phyloP scores from a whole-genome alignment of 495 filamentous ascomycete genomes.

The Aspergillus mulundensis region DNA sequence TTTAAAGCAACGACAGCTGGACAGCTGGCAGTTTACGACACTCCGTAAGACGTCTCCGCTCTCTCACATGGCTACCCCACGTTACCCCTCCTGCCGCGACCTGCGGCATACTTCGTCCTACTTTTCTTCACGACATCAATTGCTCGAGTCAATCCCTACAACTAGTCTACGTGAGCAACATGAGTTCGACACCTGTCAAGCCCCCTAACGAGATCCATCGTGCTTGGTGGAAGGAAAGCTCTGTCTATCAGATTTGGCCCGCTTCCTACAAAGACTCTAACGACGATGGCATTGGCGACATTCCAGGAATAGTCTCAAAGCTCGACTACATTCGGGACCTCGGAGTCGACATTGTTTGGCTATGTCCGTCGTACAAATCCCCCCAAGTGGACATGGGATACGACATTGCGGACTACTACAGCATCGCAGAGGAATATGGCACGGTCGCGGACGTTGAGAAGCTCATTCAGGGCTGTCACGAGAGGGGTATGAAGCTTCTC shows the following conservation, averaged over 20 bases:
- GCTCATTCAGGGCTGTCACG: slow-evolving; percentile 52
- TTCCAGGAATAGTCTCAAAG: slow-evolving; percentile 61
- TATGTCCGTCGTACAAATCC: slow-evolving; percentile 63
- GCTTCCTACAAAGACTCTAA: slow-evolving; percentile 64
- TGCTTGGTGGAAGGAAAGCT: slow-evolving; percentile 53
- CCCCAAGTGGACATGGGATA: slow-evolving; percentile 62
- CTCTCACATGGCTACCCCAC: neutral
- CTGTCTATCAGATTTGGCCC: slow-evolving; percentile 69
- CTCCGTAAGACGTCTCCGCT: neutral
- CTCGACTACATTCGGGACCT: slow-evolving; percentile 61
- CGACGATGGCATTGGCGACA: slow-evolving; percentile 63
- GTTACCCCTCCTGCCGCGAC: slow-evolving; percentile 1
- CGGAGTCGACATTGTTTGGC: slow-evolving; percentile 64
- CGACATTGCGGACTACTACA: slow-evolving; percentile 66
- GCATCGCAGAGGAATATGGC: slow-evolving; percentile 57
- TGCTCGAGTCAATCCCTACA: neutral
- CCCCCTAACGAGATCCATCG: slow-evolving; percentile 34
- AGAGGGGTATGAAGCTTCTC: slow-evolving; percentile 63
- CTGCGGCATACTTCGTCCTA: neutral
- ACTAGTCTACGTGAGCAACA: neutral
- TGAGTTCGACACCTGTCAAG: slow-evolving; percentile 15
- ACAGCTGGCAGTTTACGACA: neutral
- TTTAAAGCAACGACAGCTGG: neutral
- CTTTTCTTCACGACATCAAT: neutral
- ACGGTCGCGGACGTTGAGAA: slow-evolving; percentile 63